These are phyloP conservation scores for Aspergillus hancockii DNA, from an alignment of 495 filamentous ascomycete genomes.

Conservation along the genomic window DNA sequence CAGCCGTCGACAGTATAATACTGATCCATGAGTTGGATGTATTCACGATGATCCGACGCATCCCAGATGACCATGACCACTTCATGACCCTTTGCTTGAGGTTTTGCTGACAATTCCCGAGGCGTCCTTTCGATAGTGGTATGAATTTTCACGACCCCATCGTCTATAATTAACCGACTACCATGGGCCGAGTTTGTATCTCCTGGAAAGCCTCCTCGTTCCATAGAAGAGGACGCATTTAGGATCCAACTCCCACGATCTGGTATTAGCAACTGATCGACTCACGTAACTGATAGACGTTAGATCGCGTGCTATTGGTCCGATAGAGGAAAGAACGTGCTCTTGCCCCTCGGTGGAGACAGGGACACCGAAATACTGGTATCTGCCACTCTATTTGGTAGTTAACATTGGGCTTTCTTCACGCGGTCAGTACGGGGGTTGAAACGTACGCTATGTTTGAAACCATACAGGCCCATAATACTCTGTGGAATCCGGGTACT, in stretches of 20 bases:
- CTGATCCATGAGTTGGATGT: slow-evolving; percentile 48
- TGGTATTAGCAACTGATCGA: slow-evolving; percentile 36
- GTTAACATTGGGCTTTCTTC: background rate
- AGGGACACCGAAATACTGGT: slow-evolving; percentile 48
- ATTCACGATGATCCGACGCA: slow-evolving; percentile 41
- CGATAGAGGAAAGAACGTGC: slow-evolving; percentile 53
- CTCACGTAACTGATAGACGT: slow-evolving; percentile 41
- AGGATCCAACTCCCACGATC: slow-evolving; percentile 50
- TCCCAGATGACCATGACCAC: slow-evolving; percentile 47
- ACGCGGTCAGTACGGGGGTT: background rate
- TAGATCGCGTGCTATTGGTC: slow-evolving; percentile 51
- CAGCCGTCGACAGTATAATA: slow-evolving; percentile 58
- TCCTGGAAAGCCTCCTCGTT: slow-evolving; percentile 39
- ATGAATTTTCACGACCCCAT: slow-evolving; percentile 51
- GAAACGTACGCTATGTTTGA: slow-evolving; percentile 55
- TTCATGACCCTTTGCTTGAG: slow-evolving; percentile 48
- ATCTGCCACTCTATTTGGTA: slow-evolving; percentile 36
- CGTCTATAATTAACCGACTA: slow-evolving; percentile 50
- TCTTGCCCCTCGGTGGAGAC: slow-evolving; percentile 56
- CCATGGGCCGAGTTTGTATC: slow-evolving; percentile 41
- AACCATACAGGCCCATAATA: slow-evolving; percentile 53
- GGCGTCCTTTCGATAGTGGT: slow-evolving; percentile 50
- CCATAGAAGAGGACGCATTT: slow-evolving; percentile 49
- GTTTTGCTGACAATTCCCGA: slow-evolving; percentile 30
- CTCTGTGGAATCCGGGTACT: slow-evolving; percentile 58